Conservation (phyloP, 2,329 filamentous ascomycete genomes). For the Xylariomycetidae sp. region DNA sequence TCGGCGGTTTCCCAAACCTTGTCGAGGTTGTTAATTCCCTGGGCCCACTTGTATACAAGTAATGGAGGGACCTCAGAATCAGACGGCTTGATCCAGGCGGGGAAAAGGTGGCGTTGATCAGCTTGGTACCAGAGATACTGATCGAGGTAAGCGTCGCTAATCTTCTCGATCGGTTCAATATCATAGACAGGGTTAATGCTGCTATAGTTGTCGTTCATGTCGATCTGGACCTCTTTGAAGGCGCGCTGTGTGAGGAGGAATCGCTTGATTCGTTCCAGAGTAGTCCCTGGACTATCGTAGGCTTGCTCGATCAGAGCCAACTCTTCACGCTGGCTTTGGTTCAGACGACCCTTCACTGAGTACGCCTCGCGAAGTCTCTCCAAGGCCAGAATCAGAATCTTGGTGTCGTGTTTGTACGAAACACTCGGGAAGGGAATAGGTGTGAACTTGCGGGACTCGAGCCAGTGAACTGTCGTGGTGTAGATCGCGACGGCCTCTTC, state of each 20-base stretch:
- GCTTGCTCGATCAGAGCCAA: constrained; percentile 95
- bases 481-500: constrained; percentile 99
- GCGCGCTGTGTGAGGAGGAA: constrained; percentile 95
- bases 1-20: constrained; percentile 92
- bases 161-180: constrained; percentile 98
- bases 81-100: constrained; percentile 97
- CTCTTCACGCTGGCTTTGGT: constrained; percentile 96
- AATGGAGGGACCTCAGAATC: constrained; percentile 95
- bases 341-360: constrained; percentile 92
- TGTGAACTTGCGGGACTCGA: constrained; percentile 96
- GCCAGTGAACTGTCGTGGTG: constrained; percentile 97
- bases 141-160: constrained; percentile 96
- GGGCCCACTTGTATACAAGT: constrained; percentile 96
- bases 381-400: constrained; percentile 92
- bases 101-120: constrained; percentile 93
- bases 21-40: constrained; percentile 96
- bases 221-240: constrained; percentile 98
- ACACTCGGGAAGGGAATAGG: constrained; percentile 98
- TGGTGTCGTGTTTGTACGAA: constrained; percentile 99
- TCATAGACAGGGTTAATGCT: constrained; percentile 99
- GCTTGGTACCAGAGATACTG: constrained; percentile 99
- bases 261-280: constrained; percentile 91
- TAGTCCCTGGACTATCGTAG: constrained; percentile 95
- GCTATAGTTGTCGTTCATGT: constrained; percentile 99
- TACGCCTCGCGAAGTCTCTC: constrained; percentile 93